Conservation (phyloP, 202 grass and related monocot genomes). For the Musa balbisiana region DNA sequence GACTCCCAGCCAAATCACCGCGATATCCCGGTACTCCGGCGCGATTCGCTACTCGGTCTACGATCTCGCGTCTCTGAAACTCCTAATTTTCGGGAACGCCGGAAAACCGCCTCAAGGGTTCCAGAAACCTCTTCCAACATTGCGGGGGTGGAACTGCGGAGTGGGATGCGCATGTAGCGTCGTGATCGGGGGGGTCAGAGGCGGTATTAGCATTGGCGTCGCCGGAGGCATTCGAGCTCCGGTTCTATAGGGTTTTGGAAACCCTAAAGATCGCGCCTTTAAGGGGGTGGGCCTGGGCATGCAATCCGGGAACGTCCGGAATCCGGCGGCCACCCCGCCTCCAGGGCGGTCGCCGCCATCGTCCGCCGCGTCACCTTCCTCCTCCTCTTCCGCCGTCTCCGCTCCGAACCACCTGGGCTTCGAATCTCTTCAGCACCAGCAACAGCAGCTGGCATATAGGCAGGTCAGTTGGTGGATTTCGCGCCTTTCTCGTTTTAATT, state of each 20-base stretch:
- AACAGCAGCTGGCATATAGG: conserved; percentile 5
- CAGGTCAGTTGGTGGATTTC: conserved; percentile 17
- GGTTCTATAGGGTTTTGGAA: conserved; percentile 1
- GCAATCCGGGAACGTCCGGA: conserved; percentile 18
- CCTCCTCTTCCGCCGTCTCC: conserved; percentile 25
- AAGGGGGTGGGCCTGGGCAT: background rate
- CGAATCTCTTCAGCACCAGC: conserved; percentile 22
- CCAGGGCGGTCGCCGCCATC: background rate
- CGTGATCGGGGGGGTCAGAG: background rate
- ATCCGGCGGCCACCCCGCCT: background rate
- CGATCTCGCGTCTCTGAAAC: background rate
- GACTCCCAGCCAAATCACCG: conserved; percentile 2
- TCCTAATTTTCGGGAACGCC: background rate
- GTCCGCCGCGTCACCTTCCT: conserved; percentile 24
- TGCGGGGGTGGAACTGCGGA: background rate
- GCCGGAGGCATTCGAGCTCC: background rate
- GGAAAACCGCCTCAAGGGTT: background rate
- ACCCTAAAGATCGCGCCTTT: background rate
- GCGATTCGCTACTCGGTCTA: background rate
- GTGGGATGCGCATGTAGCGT: background rate
- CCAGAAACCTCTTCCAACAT: background rate
- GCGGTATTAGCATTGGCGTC: background rate
- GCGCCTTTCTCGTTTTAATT: conserved; percentile 2
- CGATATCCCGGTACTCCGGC: conserved; percentile 20
- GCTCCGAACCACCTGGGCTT: conserved; percentile 19